phyloP scores from a whole-genome alignment of 352 stramenopile genomes.

The Phytopythium oedochilum region DNA sequence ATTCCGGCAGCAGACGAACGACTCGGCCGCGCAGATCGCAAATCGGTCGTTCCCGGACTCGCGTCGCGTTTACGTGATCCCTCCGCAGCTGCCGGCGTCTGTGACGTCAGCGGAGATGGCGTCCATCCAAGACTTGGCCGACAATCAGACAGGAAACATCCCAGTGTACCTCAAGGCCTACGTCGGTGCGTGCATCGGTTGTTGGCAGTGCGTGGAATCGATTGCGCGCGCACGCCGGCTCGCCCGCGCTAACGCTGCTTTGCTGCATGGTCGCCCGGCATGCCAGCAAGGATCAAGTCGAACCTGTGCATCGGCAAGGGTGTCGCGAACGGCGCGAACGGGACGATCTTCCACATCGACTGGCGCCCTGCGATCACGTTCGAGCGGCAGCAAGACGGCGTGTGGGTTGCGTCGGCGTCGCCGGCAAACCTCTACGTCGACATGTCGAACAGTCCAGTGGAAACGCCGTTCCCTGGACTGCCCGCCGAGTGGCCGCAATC shows the following conservation, averaged over 20 bases:
- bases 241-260: too few species aligned
- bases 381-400: too few species aligned
- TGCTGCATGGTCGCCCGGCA: too few species aligned
- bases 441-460: neutral
- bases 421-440: constrained; percentile 11
- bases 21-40: neutral
- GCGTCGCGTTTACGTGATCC: constrained; percentile 3
- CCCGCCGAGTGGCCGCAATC: constrained; percentile 6
- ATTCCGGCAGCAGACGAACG: neutral
- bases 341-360: constrained; percentile 7
- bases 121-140: neutral
- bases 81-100: neutral
- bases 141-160: constrained; percentile 7
- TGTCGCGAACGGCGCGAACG: constrained; percentile 10
- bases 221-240: neutral
- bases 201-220: too few species aligned
- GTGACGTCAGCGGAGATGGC: constrained; percentile 1
- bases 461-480: neutral
- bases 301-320: constrained; percentile 10
- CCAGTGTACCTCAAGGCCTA: constrained; percentile 8
- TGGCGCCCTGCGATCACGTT: constrained; percentile 5
- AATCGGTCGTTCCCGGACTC: too few species aligned
- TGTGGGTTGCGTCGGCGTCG: neutral
- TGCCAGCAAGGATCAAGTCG: constrained; percentile 12
- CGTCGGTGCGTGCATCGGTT: constrained; percentile 9